Conservation (phyloP, 192 early-diverging fungal genomes). For the Rhizoclosmatium globosum region DNA sequence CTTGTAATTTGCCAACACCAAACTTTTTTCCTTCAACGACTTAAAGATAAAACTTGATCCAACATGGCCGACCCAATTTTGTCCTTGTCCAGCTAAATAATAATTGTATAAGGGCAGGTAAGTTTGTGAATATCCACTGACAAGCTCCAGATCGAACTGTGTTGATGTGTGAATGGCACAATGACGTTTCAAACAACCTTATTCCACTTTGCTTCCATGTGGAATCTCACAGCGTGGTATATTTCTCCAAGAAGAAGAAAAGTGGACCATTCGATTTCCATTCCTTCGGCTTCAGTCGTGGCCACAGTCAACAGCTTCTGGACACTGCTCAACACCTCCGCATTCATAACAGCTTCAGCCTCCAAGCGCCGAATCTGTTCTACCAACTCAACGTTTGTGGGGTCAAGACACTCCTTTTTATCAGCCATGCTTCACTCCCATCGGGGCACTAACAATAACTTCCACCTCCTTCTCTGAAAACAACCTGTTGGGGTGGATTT, state of each 20-base stretch:
- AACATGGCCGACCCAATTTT: slow-evolving; percentile 83
- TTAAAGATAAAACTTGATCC: slow-evolving; percentile 72
- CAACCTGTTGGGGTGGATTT: too few species aligned
- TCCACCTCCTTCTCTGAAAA: slow-evolving; percentile 73
- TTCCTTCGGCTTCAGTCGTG: too few species aligned
- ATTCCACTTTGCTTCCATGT: slow-evolving; percentile 77
- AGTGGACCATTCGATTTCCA: too few species aligned
- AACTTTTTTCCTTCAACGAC: slow-evolving; percentile 60
- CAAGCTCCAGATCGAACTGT: slow-evolving; percentile 19
- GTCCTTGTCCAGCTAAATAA: slow-evolving; percentile 87
- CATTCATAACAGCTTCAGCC: too few species aligned
- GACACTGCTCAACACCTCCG: too few species aligned
- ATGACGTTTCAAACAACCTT: neutral
- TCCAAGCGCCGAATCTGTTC: too few species aligned
- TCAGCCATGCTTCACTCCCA: slow-evolving; percentile 93
- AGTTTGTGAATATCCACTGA: slow-evolving; percentile 44
- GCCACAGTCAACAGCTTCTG: too few species aligned
- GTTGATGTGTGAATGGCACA: slow-evolving; percentile 7
- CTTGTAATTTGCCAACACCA: neutral
- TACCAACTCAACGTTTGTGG: too few species aligned
- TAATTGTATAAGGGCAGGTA: slow-evolving; percentile 76
- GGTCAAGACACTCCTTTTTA: too few species aligned
- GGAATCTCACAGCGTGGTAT: slow-evolving; percentile 85
- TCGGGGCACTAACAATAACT: slow-evolving; percentile 74
- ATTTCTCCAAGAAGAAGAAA: too few species aligned